These are phyloP conservation scores for Arthroderma sp. DNA, from an alignment of 2,329 filamentous ascomycete species.

Conservation along the genomic window DNA sequence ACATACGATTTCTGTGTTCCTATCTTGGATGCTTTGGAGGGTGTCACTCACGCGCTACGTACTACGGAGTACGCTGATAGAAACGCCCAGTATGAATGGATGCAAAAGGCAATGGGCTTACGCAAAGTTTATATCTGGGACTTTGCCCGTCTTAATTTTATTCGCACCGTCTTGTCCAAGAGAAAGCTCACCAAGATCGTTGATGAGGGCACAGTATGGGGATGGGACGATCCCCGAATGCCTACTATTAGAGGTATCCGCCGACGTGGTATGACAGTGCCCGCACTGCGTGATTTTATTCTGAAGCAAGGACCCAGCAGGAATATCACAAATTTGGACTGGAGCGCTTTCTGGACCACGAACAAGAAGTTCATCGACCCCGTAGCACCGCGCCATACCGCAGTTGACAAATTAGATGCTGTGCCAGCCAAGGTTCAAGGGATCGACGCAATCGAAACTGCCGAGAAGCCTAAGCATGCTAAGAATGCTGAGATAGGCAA, in stretches of 20 bases:
- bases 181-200: constrained; percentile 40
- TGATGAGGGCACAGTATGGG: constrained; percentile 35
- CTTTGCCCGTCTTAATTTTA: constrained; percentile 40
- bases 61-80: constrained; percentile 48
- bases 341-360: constrained; percentile 28
- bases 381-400: constrained; percentile 18
- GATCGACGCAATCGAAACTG: constrained; percentile 36
- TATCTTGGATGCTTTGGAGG: constrained; percentile 49
- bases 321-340: constrained; percentile 30
- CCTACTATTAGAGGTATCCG: constrained; percentile 39
- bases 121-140: constrained; percentile 38
- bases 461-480: constrained; percentile 22
- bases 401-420: constrained; percentile 15
- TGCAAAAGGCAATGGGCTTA: constrained; percentile 34
- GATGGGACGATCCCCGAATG: constrained; percentile 40
- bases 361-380: constrained; percentile 71
- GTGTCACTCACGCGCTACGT: constrained; percentile 51
- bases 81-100: constrained; percentile 40
- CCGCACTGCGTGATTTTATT: constrained; percentile 26
- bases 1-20: constrained; percentile 55
- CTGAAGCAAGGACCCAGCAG: constrained; percentile 28
- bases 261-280: constrained; percentile 22
- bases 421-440: constrained; percentile 39
- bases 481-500: constrained; percentile 20
- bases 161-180: constrained; percentile 38